phyloP scores from a whole-genome alignment of 306 rosid species.

The Potentilla sterilis region DNA sequence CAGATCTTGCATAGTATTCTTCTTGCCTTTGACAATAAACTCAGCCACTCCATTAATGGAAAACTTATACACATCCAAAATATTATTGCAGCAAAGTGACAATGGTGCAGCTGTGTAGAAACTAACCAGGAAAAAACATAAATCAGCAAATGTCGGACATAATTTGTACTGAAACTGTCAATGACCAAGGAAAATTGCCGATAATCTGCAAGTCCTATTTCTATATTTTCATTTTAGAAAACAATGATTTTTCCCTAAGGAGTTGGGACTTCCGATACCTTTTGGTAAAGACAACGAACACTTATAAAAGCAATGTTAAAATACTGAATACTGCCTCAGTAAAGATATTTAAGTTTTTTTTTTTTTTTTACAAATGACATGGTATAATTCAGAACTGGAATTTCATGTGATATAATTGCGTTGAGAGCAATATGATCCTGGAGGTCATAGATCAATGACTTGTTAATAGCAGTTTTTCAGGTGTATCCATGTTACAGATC shows the following conservation, averaged over 20 bases:
- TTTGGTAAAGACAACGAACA: neutral
- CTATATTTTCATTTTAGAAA: neutral
- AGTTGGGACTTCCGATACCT: neutral
- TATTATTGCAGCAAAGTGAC: constrained; percentile 73
- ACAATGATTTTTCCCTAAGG: neutral
- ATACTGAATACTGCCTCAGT: neutral
- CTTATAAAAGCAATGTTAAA: neutral
- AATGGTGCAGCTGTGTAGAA: constrained; percentile 84
- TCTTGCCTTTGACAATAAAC: constrained; percentile 71
- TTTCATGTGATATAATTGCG: neutral
- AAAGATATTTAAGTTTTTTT: neutral
- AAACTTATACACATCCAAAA: constrained; percentile 52
- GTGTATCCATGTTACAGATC: constrained; percentile 2
- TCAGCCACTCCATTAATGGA: constrained; percentile 40
- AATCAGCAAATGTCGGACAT: constrained; percentile 31
- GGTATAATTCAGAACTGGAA: neutral
- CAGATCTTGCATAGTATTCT: constrained; percentile 41
- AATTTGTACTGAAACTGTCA: neutral
- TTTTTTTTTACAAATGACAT: neutral
- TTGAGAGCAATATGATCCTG: neutral
- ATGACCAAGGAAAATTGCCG: neutral
- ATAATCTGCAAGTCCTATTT: neutral
- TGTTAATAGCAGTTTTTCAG: neutral
- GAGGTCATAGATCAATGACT: neutral
- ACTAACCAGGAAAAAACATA: constrained; percentile 48